phyloP scores from a whole-genome alignment of 208 protist species.

The Wallacemonas sp. region DNA sequence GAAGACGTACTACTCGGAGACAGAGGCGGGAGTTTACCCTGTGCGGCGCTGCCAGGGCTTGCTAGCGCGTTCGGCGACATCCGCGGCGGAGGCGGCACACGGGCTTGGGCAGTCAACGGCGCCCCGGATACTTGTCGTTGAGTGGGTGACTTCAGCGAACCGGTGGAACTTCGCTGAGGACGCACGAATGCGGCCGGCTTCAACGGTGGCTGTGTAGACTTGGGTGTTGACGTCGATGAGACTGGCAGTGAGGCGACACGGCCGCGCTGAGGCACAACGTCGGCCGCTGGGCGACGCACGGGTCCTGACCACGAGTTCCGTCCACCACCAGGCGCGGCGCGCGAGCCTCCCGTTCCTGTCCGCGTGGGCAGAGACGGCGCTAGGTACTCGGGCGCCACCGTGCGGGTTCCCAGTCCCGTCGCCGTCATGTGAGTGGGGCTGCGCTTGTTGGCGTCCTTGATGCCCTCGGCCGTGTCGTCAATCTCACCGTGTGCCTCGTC shows the following conservation, averaged over 20 bases:
- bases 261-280: not conserved
- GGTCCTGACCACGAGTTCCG: constrained; percentile 4
- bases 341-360: not conserved
- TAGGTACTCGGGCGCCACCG: not conserved
- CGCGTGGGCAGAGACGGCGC: not conserved
- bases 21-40: not conserved
- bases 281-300: not conserved
- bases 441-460: not conserved
- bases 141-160: not conserved
- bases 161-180: not conserved
- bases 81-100: constrained; percentile 1
- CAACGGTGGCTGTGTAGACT: not conserved
- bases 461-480: constrained; percentile 1
- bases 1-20: not conserved
- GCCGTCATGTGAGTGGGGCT: not conserved
- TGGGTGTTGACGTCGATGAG: not conserved
- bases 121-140: not conserved
- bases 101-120: not conserved
- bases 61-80: not conserved
- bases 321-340: not conserved
- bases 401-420: not conserved
- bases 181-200: constrained; percentile 1
- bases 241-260: not conserved
- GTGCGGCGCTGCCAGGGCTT: too few species aligned
- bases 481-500: constrained; percentile 3